Evolutionary conservation across 2,329 filamentous ascomycete species (phyloP).

Genomic region (Magnaporthiopsis rhizophila): DNA sequence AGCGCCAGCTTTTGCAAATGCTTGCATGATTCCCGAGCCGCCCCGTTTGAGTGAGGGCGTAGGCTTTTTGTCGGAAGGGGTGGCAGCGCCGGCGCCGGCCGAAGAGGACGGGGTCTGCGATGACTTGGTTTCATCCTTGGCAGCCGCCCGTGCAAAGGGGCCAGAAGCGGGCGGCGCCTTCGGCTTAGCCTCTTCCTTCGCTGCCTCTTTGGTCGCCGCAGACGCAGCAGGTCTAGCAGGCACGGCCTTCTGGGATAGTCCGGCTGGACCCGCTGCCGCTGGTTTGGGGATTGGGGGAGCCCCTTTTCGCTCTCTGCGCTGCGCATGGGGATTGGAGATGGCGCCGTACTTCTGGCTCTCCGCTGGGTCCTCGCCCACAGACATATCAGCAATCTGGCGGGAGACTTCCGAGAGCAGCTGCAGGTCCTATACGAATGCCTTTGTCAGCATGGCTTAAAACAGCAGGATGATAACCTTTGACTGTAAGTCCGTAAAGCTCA

Average conservation of each 20-base stretch:
- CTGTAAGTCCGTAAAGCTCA: conserved; percentile 18
- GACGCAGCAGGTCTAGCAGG: conserved; percentile 14
- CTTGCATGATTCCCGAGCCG: conserved; percentile 63
- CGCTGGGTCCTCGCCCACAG: conserved; percentile 50
- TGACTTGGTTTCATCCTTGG: conserved; percentile 27
- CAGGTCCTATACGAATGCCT: conserved; percentile 38
- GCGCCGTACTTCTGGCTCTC: conserved; percentile 60
- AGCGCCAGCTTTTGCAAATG: conserved; percentile 60
- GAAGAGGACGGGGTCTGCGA: conserved; percentile 21
- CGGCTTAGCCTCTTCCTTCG: conserved; percentile 28
- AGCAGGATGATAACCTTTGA: background rate
- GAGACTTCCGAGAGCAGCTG: conserved; percentile 64
- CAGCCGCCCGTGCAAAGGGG: conserved; percentile 15
- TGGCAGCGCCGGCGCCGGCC: conserved; percentile 22
- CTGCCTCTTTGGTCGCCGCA: conserved; percentile 20
- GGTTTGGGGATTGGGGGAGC: background rate
- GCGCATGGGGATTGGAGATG: conserved; percentile 66
- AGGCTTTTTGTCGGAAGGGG: conserved; percentile 25
- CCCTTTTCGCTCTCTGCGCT: conserved; percentile 36
- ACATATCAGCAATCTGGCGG: conserved; percentile 50
- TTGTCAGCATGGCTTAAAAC: background rate
- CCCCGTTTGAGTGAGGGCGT: conserved; percentile 45
- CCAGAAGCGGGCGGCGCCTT: background rate
- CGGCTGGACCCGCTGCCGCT: background rate
- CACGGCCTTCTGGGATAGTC: conserved; percentile 9